These are phyloP conservation scores for Solanum neorickii DNA, from an alignment of 257 asterid species.

Conservation along the genomic window DNA sequence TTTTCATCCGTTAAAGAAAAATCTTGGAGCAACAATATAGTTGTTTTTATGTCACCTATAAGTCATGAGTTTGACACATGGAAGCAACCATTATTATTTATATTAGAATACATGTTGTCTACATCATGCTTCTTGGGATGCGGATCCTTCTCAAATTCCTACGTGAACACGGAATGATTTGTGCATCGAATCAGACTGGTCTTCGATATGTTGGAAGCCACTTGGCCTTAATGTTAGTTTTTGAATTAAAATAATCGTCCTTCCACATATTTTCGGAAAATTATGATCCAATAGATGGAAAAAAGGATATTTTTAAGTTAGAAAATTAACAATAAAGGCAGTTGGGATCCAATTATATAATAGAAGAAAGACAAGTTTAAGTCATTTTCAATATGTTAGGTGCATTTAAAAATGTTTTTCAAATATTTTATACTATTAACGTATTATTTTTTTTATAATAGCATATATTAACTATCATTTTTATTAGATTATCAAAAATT, in stretches of 20 bases:
- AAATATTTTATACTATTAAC: neutral
- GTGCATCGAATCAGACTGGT: fast-evolving
- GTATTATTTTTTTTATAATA: neutral
- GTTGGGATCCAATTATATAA: neutral
- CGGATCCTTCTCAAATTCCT: neutral
- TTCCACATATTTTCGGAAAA: neutral
- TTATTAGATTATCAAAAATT: neutral
- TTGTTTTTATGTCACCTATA: neutral
- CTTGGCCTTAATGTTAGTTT: neutral
- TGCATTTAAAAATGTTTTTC: neutral
- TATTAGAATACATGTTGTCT: too few species aligned
- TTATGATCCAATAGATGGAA: neutral
- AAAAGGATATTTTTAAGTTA: neutral
- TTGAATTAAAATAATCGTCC: neutral
- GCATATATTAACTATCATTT: neutral
- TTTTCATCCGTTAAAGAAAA: neutral
- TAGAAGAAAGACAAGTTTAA: neutral
- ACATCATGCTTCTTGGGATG: too few species aligned
- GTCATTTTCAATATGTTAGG: neutral
- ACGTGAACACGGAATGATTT: fast-evolving
- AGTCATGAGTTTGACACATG: neutral
- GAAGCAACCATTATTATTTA: neutral
- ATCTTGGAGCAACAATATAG: neutral
- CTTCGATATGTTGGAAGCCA: neutral
- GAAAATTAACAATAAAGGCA: neutral